Base-by-base conservation (phyloP, 176 grass and related monocot species). In the Ampelocalamus luodianensis region DNA sequence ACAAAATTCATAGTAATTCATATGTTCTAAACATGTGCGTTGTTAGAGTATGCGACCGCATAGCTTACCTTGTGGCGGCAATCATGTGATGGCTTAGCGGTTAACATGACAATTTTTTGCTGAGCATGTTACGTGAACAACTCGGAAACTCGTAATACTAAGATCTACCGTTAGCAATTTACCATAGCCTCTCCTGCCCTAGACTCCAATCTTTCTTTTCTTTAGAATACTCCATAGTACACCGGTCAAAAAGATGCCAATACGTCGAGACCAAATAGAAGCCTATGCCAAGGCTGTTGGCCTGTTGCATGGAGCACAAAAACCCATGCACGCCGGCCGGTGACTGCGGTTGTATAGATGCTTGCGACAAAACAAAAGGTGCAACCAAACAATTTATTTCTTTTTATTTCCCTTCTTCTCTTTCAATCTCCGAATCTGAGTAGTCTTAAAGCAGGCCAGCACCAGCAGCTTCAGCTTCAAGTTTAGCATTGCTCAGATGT, bases 391-490 rank as follows among this genome's bases (percentile, higher is more conserved):
- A 87, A 69, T 60, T 14, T 50, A 8, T 8, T 43, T 16, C 54
- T 86, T 82, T 64, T 2, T 5, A 50, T 54, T 18, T 0, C 24
- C 3, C 65, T 48, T 77, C 64, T 3, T 9, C 76, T 45, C 39
- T 58, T 87, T 64, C 79, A n/a, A 48, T 79, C 60, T 68, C 84
- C 76, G 80, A 87, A 84, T 83, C 84, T 73, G 74, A 69, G 72
- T 64, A 55, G 76, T 70, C 39, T 27, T 63, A 77, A 85, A 68
- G 89, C 76, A 74, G 54, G 16, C 13, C 39, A 43, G 77, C 83
- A 80, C 13, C 39, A 43, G 77, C 83, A 80, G 81, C 89, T 91
- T 91, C 81, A 88, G 76, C 89, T 88, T 88, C 81, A 91, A 84
- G 89, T 59, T 91, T 71, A 16, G 84, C 56, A 58, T 61, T 40